phyloP scores from a whole-genome alignment of 1,284 basidiomycete genomes.

The Tilletia horrida region DNA sequence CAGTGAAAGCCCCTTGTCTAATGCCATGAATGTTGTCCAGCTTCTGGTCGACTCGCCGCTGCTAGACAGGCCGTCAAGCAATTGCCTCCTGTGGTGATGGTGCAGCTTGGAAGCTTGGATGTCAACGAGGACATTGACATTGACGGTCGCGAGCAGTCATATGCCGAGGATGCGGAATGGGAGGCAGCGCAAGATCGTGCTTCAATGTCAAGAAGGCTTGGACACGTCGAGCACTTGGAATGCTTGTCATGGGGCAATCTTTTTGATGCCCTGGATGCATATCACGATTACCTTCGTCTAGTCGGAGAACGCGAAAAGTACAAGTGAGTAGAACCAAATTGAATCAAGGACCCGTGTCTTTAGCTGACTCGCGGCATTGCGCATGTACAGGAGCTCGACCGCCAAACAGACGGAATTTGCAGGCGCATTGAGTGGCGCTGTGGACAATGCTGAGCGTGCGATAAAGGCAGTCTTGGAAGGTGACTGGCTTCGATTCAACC shows the following conservation, averaged over 20 bases:
- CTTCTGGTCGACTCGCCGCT: slow-evolving; percentile 4
- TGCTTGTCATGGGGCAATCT: slow-evolving; percentile 38
- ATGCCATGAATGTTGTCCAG: neutral
- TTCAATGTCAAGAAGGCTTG: neutral
- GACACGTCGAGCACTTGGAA: neutral
- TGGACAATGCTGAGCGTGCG: slow-evolving; percentile 56
- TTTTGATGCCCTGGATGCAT: slow-evolving; percentile 45
- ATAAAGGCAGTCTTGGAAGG: slow-evolving; percentile 57
- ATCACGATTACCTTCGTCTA: slow-evolving; percentile 31
- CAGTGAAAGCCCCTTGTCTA: neutral
- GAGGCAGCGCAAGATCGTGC: neutral
- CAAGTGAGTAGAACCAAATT: neutral
- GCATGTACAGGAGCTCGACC: slow-evolving; percentile 24
- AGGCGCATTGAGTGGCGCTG: slow-evolving; percentile 37
- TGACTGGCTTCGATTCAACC: slow-evolving; percentile 59
- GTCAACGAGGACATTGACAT: neutral
- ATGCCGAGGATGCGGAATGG: neutral
- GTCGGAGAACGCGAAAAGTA: neutral
- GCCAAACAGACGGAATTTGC: slow-evolving; percentile 38
- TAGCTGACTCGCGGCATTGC: slow-evolving; percentile 31
- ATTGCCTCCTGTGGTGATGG: neutral
- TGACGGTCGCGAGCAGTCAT: neutral
- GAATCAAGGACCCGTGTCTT: slow-evolving; percentile 32
- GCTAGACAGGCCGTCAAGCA: neutral
- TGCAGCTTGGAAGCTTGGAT: neutral